Base-by-base conservation (phyloP, 2,329 filamentous ascomycete genomes). In the Fusarium sp. region DNA sequence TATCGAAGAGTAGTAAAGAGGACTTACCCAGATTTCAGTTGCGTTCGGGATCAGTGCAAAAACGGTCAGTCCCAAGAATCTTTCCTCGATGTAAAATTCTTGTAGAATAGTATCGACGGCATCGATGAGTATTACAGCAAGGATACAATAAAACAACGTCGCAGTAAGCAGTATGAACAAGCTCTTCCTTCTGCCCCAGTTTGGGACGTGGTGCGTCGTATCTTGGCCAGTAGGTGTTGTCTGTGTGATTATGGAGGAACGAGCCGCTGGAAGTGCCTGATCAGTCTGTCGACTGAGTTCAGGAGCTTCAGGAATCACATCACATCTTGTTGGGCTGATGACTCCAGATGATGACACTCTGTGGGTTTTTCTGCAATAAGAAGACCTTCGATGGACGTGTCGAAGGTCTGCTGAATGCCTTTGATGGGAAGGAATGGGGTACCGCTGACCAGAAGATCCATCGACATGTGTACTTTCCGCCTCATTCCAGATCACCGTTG, bases 11-110 rank as follows among this genome's bases (percentile, higher is more conserved):
- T 6, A 10, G 8, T n/a, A 36, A 18, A 22, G 10, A 5, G 7
- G 10, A 24, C 39, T 22, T 36, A 53, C 50, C 50, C 50, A 53
- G 1, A 53, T 53, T 22, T 53, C 50, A 6, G 50, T 44, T 24
- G 28, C 26, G 14, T 53, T 53, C 13, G 50, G 50, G 6, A 53
- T 33, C 5, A 53, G 20, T 9, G 50, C 50, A 26, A 53, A 53
- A 18, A 53, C 15, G 0, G 50, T 53, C 7, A 53, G 28, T 34
- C 50, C 50, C 18, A 53, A 14, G 9, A 44, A 44, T 8, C 18
- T 36, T 24, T 53, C 50, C 18, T 43, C 18, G 5, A 44, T 40
- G 7, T 24, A n/a, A 22, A 36, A 53, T n/a, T 53, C 18, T n/a
- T 53, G 28, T 7, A 53, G 39, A 9, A 53, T 44, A 10, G 28